A percentile compares a stretch with the other conserved stretches of the same genome.
Evolutionary conservation across 345 rosid genomes (phyloP).

Genomic region (Salix viminalis): DNA sequence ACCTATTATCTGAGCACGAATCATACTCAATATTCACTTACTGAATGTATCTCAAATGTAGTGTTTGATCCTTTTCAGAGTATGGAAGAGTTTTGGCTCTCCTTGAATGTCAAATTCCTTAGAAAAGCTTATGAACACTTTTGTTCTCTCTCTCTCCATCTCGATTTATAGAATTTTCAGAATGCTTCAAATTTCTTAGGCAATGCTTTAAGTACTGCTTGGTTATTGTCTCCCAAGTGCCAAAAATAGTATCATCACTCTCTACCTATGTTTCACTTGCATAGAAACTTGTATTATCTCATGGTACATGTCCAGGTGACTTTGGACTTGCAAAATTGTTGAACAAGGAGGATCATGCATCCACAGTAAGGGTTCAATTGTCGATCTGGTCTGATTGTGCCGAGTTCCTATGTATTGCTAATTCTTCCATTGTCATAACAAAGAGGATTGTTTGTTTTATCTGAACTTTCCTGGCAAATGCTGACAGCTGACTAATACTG

Average conservation of each 20-base stretch:
- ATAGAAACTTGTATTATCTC: background rate
- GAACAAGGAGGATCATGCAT: slow-evolving; percentile 44
- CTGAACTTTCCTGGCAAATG: slow-evolving; percentile 1
- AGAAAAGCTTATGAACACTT: no score
- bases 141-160: no score
- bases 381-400: background rate
- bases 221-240: background rate
- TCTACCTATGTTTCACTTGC: background rate
- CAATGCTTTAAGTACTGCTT: background rate
- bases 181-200: no score
- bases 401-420: background rate
- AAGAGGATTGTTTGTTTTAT: background rate
- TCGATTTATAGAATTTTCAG: no score
- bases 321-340: slow-evolving; percentile 51
- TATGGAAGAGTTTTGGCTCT: no score
- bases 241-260: background rate
- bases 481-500: background rate
- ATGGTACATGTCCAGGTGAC: slow-evolving; percentile 31
- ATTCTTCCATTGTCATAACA: background rate
- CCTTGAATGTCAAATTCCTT: no score
- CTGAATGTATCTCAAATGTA: no score
- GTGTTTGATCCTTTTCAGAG: no score
- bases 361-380: slow-evolving; percentile 28
- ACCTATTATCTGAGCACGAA: no score
- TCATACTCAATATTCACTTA: no score